Base-by-base conservation (phyloP, 2,329 filamentous ascomycete species). In the Colletotrichum acutatum region DNA sequence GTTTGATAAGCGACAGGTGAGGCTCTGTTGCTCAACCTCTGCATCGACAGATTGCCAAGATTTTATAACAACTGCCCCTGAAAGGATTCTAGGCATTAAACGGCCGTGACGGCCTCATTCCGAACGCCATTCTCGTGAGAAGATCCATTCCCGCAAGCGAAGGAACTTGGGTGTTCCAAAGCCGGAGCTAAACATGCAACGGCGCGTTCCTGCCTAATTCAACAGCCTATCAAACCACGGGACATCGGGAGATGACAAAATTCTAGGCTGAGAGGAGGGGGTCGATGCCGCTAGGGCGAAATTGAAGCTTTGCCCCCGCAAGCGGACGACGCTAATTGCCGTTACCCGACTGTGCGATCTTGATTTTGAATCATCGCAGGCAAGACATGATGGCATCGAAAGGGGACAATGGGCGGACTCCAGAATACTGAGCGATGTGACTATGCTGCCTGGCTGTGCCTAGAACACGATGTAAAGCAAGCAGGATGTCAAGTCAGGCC, bases 161-260 rank as follows among this genome's bases (percentile, higher is more conserved):
- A 67, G 65, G 65, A 67, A 61, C 42, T 52, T 67, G 6, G 26
- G 66, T 24, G 46, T 9, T 11, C 22, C 8, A 52, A 53, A 53
- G 19, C 60, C 24, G 28, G 65, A 30, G 37, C 66, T 53, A 54
- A 30, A 30, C 5, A 30, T 2, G 22, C 57, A 26, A 63, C 66
- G 66, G 57, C 49, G 66, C 28, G 58, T 54, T 68, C 57, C 42
- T 62, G 66, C 66, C 66, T 60, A 28, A 12, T 3, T 14, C 52
- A n/a, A 54, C 28, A 49, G 42, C 42, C 42, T 49, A 49, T 49
- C 4, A 2, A 49, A 11, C 0, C 7, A 49, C 42, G 42, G 42
- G 42, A 49, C 7, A n/a, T 49, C 42, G 42, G 19, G 42, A 22
- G 1, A 19, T 19, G 3, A 22, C 7, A 9, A 8, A 8, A 22